Evolutionary conservation across 352 stramenopile genomes (phyloP), one percentile per base, ranked within the genome.

Genomic region (Pythium phragmitis): DNA sequence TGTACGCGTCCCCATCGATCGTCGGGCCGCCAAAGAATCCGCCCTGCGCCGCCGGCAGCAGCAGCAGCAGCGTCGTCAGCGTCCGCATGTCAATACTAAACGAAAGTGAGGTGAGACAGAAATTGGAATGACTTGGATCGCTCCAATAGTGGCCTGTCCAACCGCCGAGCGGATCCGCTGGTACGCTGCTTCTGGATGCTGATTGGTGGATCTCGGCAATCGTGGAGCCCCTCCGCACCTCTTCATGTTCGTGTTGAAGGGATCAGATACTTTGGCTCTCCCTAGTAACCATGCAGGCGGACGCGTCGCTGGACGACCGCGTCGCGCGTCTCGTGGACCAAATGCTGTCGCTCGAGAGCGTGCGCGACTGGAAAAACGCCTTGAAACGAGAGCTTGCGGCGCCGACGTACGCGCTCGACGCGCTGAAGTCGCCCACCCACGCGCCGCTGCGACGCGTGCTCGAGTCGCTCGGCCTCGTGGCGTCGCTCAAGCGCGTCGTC

Each of bases 401-500:
- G 54, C 61, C 75, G n/a, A 76, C 89, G 45, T 80, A 80, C 57
- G 58, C 65, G 30, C 54, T 80, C 41, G 64, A 80, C 7, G 65
- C 84, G n/a, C 65, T 85, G 26, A 28, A 30, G 14, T 7, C 19
- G 3, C 36, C 34, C 23, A 23, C 56, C 19, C 21, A 68, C 45
- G 71, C 75, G 36, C 63, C 82, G 30, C 62, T 91, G 34, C 73
- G 69, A 37, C 75, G 60, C 9, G 42, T 89, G 30, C 52, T 89
- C 48, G 75, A 91, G 46, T 86, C 86, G 43, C 75, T 88, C 53
- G 82, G 74, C 2, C 52, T 91, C 13, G 42, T 82, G n/a, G 64
- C 52, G 1, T 60, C 71, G 7, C 55, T 93, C 52, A 88, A 90
- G 65, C 80, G 79, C 34, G 60, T 73, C 5, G 68, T 88, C 8